phyloP scores from a whole-genome alignment of 495 filamentous ascomycete species.

The Schizothecium vesticola region DNA sequence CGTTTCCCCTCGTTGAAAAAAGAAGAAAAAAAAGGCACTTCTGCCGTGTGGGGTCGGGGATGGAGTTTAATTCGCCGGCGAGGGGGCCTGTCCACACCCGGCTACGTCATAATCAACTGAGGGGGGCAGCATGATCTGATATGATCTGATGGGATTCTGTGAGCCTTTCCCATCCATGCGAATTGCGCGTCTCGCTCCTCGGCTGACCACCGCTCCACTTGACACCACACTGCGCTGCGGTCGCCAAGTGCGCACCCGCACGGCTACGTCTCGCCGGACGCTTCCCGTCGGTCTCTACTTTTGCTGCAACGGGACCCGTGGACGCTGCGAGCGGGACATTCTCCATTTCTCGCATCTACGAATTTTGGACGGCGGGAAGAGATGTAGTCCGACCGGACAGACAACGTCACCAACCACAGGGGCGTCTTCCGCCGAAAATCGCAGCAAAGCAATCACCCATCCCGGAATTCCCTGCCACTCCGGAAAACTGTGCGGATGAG shows the following conservation, averaged over 20 bases:
- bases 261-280: background rate
- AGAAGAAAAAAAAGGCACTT: background rate
- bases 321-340: background rate
- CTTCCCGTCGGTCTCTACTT: background rate
- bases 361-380: background rate
- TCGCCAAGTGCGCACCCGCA: background rate
- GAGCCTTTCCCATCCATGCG: conserved; percentile 6
- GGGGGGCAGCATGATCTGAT: no score
- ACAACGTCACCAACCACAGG: background rate
- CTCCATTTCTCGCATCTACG: background rate
- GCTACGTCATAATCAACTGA: conserved; percentile 5
- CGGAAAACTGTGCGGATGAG: background rate
- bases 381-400: background rate
- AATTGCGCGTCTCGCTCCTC: background rate
- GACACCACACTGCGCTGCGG: background rate
- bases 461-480: background rate
- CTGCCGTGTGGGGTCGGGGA: conserved; percentile 7
- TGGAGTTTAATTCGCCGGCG: conserved; percentile 1
- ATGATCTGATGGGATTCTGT: conserved; percentile 11
- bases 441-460: background rate
- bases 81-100: background rate
- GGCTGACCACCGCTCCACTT: background rate
- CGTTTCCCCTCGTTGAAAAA: background rate
- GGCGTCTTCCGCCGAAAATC: background rate
- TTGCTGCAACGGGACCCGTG: background rate